Conservation (phyloP, 176 grass and related monocot genomes). For the Oryza nivara region DNA sequence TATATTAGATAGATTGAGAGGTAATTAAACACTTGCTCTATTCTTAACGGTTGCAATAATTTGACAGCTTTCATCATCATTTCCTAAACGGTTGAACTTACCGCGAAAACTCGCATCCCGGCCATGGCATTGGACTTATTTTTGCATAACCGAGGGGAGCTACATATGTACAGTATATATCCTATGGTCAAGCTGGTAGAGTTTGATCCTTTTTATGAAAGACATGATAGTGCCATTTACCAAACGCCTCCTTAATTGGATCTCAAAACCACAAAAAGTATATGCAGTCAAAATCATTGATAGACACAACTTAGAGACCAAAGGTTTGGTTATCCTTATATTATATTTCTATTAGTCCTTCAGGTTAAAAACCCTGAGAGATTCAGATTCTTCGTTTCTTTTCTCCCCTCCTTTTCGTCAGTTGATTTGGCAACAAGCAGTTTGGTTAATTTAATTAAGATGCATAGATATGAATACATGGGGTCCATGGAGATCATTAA, state of each 20-base stretch:
- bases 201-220: not conserved
- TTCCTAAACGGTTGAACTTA: not conserved
- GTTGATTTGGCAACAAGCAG: not conserved
- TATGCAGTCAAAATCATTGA: constrained; percentile 27
- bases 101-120: not conserved
- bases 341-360: not conserved
- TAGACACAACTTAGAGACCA: not conserved
- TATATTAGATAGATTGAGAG: too few species aligned
- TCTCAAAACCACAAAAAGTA: not conserved
- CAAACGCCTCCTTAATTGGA: not conserved
- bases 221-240: not conserved
- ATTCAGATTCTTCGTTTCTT: not conserved
- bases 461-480: not conserved
- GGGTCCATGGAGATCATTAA: not conserved
- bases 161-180: not conserved
- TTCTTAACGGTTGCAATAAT: too few species aligned
- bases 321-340: not conserved
- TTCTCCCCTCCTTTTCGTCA: not conserved
- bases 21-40: too few species aligned
- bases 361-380: constrained; percentile 8
- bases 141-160: not conserved
- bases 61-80: too few species aligned
- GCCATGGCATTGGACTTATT: not conserved
- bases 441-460: not conserved
- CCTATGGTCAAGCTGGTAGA: not conserved